Conservation (phyloP, 2,329 filamentous ascomycete species). For the Massarina eburnea region DNA sequence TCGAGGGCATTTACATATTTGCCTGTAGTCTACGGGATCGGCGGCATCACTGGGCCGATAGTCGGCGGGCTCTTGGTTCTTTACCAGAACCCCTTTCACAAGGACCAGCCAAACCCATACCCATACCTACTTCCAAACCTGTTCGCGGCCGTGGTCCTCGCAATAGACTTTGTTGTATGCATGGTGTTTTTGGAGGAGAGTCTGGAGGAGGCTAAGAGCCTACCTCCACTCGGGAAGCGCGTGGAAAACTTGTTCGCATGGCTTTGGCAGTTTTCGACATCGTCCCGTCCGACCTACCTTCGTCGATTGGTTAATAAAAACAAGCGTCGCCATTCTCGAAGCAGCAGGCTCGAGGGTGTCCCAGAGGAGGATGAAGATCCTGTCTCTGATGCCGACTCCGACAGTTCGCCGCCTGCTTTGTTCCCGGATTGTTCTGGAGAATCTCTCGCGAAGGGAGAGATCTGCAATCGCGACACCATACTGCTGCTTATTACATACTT, state of each 20-base stretch:
- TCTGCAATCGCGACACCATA: conserved; percentile 80
- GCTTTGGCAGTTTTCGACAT: conserved; percentile 69
- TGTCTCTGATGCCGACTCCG: conserved; percentile 47
- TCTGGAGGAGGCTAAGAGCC: conserved; percentile 64
- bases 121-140: conserved; percentile 88
- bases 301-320: conserved; percentile 39
- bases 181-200: conserved; percentile 87
- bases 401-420: conserved; percentile 40
- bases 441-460: conserved; percentile 55
- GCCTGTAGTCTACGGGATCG: conserved; percentile 93
- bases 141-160: conserved; percentile 70
- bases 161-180: conserved; percentile 71
- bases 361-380: conserved; percentile 46
- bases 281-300: conserved; percentile 61
- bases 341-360: conserved; percentile 39
- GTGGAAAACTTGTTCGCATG: conserved; percentile 64
- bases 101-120: conserved; percentile 59
- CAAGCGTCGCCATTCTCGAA: conserved; percentile 24
- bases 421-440: conserved; percentile 46
- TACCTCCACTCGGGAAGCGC: conserved; percentile 62
- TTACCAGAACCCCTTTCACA: conserved; percentile 58
- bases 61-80: conserved; percentile 84
- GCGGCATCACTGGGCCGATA: conserved; percentile 88
- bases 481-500: conserved; percentile 83
- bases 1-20: conserved; percentile 91